phyloP scores from a whole-genome alignment of 805 yeast genomes.

The Metschnikowia matae region DNA sequence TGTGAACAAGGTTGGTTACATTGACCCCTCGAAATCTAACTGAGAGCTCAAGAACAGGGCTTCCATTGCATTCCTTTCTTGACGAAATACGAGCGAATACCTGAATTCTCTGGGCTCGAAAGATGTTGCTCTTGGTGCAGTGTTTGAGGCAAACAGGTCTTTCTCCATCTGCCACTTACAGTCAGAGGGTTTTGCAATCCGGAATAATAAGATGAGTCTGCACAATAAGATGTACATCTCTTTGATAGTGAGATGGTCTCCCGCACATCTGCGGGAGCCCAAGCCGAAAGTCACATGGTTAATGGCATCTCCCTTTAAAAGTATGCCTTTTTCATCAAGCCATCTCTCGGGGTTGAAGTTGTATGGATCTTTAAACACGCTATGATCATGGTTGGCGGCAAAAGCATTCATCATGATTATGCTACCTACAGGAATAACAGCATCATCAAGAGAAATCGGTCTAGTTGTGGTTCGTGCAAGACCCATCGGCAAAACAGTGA shows the following conservation, averaged over 20 bases:
- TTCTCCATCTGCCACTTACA: constrained; percentile 32
- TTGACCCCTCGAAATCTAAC: constrained; percentile 44
- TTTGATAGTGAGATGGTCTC: constrained; percentile 57
- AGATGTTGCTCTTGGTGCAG: constrained; percentile 54
- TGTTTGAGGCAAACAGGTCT: constrained; percentile 50
- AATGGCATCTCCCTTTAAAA: constrained; percentile 12
- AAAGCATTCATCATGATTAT: constrained; percentile 61
- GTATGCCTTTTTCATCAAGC: constrained; percentile 28
- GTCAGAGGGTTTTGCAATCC: constrained; percentile 41
- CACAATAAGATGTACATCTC: constrained; percentile 59
- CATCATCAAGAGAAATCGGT: constrained; percentile 37
- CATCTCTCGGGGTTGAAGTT: constrained; percentile 53
- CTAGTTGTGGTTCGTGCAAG: constrained; percentile 61
- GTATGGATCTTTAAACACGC: constrained; percentile 40
- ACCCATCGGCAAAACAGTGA: constrained; percentile 63
- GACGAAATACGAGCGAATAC: constrained; percentile 16
- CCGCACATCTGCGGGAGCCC: constrained; percentile 72
- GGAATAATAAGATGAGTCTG: constrained; percentile 50
- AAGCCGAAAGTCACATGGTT: constrained; percentile 60
- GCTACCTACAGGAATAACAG: constrained; percentile 52
- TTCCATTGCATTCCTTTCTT: constrained; percentile 1
- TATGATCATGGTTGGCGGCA: constrained; percentile 64
- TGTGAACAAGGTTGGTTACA: constrained; percentile 52
- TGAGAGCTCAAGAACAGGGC: constrained; percentile 1
- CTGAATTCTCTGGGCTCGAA: constrained; percentile 52